Conservation (phyloP, 2,329 filamentous ascomycete species). For the Epichloe baconii region DNA sequence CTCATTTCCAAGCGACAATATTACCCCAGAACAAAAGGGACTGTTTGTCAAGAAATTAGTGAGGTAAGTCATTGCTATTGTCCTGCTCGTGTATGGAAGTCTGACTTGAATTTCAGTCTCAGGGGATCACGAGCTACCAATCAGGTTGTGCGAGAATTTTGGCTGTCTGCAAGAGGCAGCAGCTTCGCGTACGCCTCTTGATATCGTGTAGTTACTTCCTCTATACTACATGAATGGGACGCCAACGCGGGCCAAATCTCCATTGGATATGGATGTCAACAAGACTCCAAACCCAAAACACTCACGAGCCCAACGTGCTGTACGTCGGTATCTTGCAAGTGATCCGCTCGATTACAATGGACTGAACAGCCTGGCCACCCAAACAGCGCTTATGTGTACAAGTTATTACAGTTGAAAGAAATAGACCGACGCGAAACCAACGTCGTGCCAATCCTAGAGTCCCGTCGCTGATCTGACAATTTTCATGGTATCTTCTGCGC, state of each 20-base stretch:
- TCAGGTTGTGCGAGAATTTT: slow-evolving; percentile 57
- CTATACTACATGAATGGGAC: not conserved
- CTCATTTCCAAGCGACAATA: slow-evolving; percentile 45
- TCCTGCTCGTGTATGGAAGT: not conserved
- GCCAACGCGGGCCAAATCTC: not conserved
- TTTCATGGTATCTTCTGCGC: slow-evolving; percentile 45
- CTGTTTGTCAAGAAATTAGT: slow-evolving; percentile 54
- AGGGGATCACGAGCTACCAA: slow-evolving; percentile 53
- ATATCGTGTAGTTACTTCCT: not conserved
- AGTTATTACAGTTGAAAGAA: not conserved
- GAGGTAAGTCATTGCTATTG: slow-evolving; percentile 26
- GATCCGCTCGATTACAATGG: not conserved
- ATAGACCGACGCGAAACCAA: not conserved
- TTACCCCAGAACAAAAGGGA: slow-evolving; percentile 45
- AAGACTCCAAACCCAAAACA: not conserved
- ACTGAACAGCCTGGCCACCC: not conserved
- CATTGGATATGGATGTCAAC: not conserved
- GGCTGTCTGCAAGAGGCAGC: slow-evolving; percentile 51
- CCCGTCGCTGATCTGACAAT: slow-evolving; percentile 39
- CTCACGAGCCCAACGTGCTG: not conserved
- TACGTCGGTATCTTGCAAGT: not conserved
- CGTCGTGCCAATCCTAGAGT: slow-evolving; percentile 17
- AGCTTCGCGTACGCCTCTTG: slow-evolving; percentile 49
- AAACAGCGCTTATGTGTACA: not conserved
- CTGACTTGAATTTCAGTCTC: slow-evolving; percentile 30